Conservation (phyloP, 1,284 basidiomycete genomes). For the Albatrellus sp. region DNA sequence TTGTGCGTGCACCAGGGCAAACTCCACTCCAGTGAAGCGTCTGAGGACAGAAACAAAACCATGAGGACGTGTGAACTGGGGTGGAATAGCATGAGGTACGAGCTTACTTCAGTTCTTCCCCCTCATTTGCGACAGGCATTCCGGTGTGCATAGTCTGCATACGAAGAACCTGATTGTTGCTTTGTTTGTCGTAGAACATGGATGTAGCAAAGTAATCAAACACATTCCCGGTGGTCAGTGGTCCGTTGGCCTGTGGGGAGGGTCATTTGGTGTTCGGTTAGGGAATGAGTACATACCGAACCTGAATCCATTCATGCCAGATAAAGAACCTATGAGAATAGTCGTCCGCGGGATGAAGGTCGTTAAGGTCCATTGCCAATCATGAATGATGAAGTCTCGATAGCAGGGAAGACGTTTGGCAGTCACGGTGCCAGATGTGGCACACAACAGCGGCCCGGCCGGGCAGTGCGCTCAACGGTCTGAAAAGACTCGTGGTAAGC, state of each 20-base stretch:
- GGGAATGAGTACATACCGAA: conserved; percentile 13
- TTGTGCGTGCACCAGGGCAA: conserved; percentile 64
- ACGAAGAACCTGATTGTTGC: conserved; percentile 77
- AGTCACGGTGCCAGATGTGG: not conserved
- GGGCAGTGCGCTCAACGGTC: too few relatives aligned
- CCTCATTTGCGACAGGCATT: conserved; percentile 56
- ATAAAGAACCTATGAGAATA: conserved; percentile 73
- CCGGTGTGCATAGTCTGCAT: conserved; percentile 83
- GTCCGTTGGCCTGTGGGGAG: conserved; percentile 50
- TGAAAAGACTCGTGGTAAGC: too few relatives aligned
- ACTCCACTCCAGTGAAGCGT: conserved; percentile 75
- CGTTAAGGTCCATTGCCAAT: conserved; percentile 46
- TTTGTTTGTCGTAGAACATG: conserved; percentile 85
- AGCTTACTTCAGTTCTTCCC: conserved; percentile 66
- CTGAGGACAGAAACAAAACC: conserved; percentile 23
- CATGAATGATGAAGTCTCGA: not conserved
- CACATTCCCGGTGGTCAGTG: conserved; percentile 61
- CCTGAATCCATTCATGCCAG: conserved; percentile 80
- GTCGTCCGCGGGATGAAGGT: conserved; percentile 68
- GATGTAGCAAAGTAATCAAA: conserved; percentile 79
- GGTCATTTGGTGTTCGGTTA: conserved; percentile 10
- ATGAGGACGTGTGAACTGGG: conserved; percentile 1
- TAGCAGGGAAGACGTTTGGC: not conserved
- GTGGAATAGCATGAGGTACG: not conserved
- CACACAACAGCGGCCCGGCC: not conserved